These are phyloP conservation scores for Eucalyptus pauciflora DNA, from an alignment of 345 rosid genomes.

Conservation along the genomic window DNA sequence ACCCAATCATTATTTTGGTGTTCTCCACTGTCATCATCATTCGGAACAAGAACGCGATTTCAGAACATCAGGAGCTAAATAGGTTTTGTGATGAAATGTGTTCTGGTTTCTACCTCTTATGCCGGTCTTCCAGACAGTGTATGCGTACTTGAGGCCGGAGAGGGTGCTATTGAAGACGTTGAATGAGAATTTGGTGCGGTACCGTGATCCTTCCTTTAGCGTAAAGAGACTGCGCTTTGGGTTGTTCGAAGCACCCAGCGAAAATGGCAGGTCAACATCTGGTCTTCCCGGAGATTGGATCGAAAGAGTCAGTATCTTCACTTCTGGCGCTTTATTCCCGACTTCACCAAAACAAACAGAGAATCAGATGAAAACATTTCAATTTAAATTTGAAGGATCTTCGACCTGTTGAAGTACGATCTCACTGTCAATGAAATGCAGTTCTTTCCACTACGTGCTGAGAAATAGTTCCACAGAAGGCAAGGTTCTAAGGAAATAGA, in stretches of 20 bases:
- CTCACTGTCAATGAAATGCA: neutral
- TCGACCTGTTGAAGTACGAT: neutral
- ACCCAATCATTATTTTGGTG: conserved; percentile 17
- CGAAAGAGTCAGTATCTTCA: conserved; percentile 7
- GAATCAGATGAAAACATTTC: neutral
- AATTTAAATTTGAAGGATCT: neutral
- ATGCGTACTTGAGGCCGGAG: conserved; percentile 13
- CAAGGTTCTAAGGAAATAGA: neutral
- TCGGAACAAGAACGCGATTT: neutral
- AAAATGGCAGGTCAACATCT: conserved; percentile 8
- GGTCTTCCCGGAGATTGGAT: conserved; percentile 11
- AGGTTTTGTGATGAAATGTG: neutral
- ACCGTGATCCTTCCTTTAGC: conserved; percentile 15
- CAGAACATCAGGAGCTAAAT: neutral
- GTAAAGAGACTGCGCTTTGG: conserved; percentile 13
- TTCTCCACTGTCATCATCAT: conserved; percentile 4
- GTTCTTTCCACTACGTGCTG: neutral
- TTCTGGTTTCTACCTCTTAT: conserved; percentile 4
- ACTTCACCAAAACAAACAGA: neutral
- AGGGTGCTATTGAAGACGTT: conserved; percentile 8
- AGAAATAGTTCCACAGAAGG: neutral
- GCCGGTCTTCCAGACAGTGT: conserved; percentile 26
- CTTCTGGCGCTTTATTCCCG: conserved; percentile 9
- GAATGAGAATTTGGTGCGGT: conserved; percentile 10
- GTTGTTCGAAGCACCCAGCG: neutral